Percentiles rank a stretch among this genome's conserved stretches.
Evolutionary conservation across 176 grass and related monocot species (phyloP).

Genomic region (Bromus sterilis): DNA sequence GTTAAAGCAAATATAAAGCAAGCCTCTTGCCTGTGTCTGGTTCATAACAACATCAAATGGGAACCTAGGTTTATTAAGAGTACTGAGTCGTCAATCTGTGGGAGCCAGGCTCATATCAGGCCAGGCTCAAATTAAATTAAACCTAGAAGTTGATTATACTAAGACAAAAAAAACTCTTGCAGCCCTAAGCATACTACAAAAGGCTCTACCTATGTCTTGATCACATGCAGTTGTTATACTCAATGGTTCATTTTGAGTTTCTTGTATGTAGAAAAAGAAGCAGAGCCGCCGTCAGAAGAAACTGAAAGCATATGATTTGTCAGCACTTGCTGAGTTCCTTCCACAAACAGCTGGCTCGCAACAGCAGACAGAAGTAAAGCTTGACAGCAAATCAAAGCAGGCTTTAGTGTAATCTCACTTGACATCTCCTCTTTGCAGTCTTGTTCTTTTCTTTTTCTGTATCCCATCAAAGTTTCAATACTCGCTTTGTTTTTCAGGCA

Average conservation of each 20-base stretch:
- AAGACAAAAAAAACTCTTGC: neutral
- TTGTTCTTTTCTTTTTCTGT: neutral
- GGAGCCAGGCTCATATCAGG: neutral
- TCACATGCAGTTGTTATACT: neutral
- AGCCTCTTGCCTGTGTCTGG: neutral
- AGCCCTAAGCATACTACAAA: no score
- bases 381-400: constrained; percentile 76
- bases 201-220: neutral
- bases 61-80: neutral
- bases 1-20: neutral
- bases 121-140: neutral
- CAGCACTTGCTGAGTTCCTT: constrained; percentile 54
- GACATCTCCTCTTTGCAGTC: neutral
- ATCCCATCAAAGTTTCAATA: neutral
- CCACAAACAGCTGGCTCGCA: constrained; percentile 25
- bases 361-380: constrained; percentile 29
- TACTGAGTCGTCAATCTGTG: neutral
- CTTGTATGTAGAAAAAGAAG: constrained; percentile 47
- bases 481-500: constrained; percentile 14
- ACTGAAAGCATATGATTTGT: constrained; percentile 84
- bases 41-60: neutral
- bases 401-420: constrained; percentile 52
- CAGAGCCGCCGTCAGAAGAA: constrained; percentile 53
- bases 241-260: neutral
- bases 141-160: neutral